A percentile compares a stretch with the other conserved stretches of the same genome.
Evolutionary conservation across 805 yeast species (phyloP).

Genomic region (Sporopachydermia quercuum): DNA sequence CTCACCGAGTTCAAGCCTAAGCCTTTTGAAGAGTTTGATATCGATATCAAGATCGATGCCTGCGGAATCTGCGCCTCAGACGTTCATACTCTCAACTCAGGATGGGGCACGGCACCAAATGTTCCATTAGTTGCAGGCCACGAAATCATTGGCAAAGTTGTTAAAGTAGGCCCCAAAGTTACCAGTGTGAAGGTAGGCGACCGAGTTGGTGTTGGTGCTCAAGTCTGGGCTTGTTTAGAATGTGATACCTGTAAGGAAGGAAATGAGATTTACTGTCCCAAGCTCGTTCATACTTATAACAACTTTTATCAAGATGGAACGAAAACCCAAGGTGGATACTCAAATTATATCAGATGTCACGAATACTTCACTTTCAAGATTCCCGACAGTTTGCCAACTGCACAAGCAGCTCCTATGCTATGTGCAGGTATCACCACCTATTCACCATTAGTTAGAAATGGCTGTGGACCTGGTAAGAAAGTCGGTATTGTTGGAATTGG

Average conservation of each 20-base stretch:
- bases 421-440: conserved; percentile 57
- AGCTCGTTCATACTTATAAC: conserved; percentile 22
- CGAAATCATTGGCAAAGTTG: conserved; percentile 47
- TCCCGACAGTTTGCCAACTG: conserved; percentile 32
- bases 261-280: conserved; percentile 27
- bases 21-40: conserved; percentile 25
- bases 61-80: conserved; percentile 40
- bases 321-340: conserved; percentile 2
- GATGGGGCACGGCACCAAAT: not conserved
- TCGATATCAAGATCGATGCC: conserved; percentile 30
- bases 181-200: conserved; percentile 24
- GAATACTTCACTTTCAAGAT: conserved; percentile 42
- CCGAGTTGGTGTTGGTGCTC: conserved; percentile 33
- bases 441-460: conserved; percentile 35
- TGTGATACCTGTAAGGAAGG: conserved; percentile 22
- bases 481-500: conserved; percentile 44
- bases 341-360: conserved; percentile 33
- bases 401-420: conserved; percentile 43
- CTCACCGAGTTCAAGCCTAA: conserved; percentile 21
- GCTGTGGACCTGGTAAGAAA: conserved; percentile 18
- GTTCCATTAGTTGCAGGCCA: conserved; percentile 41
- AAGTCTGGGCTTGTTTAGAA: conserved; percentile 22
- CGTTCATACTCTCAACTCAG: conserved; percentile 21
- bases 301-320: conserved; percentile 14
- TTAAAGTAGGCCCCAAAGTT: conserved; percentile 37